Evolutionary conservation across 139 green algal genomes (phyloP).

Genomic region (Chlorella sp.): DNA sequence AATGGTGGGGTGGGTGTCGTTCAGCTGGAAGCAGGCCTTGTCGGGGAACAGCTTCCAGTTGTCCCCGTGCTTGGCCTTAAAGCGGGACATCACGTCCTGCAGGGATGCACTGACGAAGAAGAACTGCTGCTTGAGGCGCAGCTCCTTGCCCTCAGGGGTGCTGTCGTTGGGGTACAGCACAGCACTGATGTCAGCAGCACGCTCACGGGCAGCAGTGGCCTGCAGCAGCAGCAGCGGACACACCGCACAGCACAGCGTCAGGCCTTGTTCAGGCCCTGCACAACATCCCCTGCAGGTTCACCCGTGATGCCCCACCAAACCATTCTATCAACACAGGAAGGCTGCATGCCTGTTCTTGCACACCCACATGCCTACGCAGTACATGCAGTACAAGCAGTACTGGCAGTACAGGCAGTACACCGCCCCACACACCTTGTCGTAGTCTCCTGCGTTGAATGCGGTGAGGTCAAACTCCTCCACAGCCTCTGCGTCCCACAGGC

Average conservation of each 20-base stretch:
- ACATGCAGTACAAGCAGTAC: too few species aligned
- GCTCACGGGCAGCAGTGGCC: conserved; percentile 74
- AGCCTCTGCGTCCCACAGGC: conserved; percentile 91
- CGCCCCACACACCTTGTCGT: conserved; percentile 66
- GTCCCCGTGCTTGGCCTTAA: conserved; percentile 59
- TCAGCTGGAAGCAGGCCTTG: conserved; percentile 93
- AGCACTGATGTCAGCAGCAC: conserved; percentile 87
- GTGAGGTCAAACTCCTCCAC: conserved; percentile 89
- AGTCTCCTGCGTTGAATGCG: conserved; percentile 82
- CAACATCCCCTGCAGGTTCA: too few species aligned
- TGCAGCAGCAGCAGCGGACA: too few species aligned
- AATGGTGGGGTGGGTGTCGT: conserved; percentile 98
- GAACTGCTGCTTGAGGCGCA: conserved; percentile 99
- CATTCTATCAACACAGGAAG: too few species aligned
- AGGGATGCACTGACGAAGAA: conserved; percentile 78
- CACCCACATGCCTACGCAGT: too few species aligned
- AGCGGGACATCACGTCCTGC: conserved; percentile 64
- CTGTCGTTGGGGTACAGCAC: conserved; percentile 99
- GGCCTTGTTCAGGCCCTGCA: too few species aligned
- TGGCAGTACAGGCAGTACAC: too few species aligned
- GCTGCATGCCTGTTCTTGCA: too few species aligned
- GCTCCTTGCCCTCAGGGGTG: conserved; percentile 95
- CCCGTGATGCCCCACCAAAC: too few species aligned
- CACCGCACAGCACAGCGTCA: background rate
- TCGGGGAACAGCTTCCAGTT: conserved; percentile 68